A percentile compares a stretch with the other conserved stretches of the same genome.
These are phyloP conservation scores for Glycine latifolia DNA, from an alignment of 306 rosid genomes.

Conservation along the genomic window DNA sequence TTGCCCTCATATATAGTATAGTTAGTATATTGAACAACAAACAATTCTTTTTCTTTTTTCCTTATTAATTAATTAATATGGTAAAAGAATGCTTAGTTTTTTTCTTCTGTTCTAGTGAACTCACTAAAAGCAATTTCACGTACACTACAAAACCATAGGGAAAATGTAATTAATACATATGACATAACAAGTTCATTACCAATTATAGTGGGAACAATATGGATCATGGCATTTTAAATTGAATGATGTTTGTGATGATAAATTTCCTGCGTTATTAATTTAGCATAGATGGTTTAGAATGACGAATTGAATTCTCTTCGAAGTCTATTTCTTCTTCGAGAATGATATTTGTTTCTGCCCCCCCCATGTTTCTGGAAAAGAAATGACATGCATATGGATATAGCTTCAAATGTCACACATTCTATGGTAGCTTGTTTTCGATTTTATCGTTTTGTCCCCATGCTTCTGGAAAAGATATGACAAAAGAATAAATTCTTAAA, in stretches of 20 bases:
- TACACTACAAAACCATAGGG: not conserved
- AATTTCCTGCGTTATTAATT: not conserved
- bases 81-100: not conserved
- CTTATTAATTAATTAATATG: not conserved
- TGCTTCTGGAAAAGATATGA: conserved; percentile 10
- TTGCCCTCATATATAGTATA: not conserved
- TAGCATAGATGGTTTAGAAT: not conserved
- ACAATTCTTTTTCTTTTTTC: too few species aligned
- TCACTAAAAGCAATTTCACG: not conserved
- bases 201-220: not conserved
- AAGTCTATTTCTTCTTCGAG: not conserved
- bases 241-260: not conserved
- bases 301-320: not conserved
- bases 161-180: too few species aligned
- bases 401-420: too few species aligned
- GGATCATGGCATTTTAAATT: not conserved
- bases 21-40: too few species aligned
- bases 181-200: not conserved
- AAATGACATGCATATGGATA: not conserved
- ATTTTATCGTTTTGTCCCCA: not conserved
- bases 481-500: not conserved
- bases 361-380: conserved; percentile 24
- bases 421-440: too few species aligned
- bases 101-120: not conserved
- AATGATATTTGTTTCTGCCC: not conserved